phyloP scores from a whole-genome alignment of 2,329 filamentous ascomycete species.

The Leptographium radiaticola region DNA sequence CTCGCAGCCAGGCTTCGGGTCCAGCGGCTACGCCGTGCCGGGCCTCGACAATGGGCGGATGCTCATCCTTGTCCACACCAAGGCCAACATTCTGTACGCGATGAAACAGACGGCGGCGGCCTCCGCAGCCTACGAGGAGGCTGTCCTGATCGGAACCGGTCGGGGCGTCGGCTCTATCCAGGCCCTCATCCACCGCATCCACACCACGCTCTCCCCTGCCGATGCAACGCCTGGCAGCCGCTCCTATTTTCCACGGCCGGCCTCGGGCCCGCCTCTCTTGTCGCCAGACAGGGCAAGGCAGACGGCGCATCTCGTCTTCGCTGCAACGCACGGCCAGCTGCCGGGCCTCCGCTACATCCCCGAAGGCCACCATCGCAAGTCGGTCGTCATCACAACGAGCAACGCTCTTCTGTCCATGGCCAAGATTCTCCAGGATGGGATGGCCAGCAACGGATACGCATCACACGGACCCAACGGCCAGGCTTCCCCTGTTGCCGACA shows the following conservation, averaged over 20 bases:
- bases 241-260: constrained; percentile 10
- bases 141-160: constrained; percentile 77
- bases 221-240: constrained; percentile 12
- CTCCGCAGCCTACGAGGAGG: constrained; percentile 85
- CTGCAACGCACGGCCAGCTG: constrained; percentile 54
- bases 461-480: constrained; percentile 41
- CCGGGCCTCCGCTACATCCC: constrained; percentile 66
- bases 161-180: constrained; percentile 57
- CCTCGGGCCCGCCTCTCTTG: constrained; percentile 57
- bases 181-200: constrained; percentile 66
- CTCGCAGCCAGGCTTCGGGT: constrained; percentile 47
- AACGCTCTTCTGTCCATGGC: constrained; percentile 89
- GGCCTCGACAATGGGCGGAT: constrained; percentile 85
- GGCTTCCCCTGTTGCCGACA: constrained; percentile 73
- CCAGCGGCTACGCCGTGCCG: constrained; percentile 73
- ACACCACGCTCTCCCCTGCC: constrained; percentile 50
- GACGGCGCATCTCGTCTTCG: constrained; percentile 74
- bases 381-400: constrained; percentile 83
- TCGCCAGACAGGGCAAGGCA: constrained; percentile 72
- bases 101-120: constrained; percentile 70
- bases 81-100: constrained; percentile 96
- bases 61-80: constrained; percentile 86
- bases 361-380: constrained; percentile 58
- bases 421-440: constrained; percentile 94
- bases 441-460: constrained; percentile 55